These are phyloP conservation scores for Coelastrella sp. DNA, from an alignment of 139 green algal genomes.

Conservation along the genomic window DNA sequence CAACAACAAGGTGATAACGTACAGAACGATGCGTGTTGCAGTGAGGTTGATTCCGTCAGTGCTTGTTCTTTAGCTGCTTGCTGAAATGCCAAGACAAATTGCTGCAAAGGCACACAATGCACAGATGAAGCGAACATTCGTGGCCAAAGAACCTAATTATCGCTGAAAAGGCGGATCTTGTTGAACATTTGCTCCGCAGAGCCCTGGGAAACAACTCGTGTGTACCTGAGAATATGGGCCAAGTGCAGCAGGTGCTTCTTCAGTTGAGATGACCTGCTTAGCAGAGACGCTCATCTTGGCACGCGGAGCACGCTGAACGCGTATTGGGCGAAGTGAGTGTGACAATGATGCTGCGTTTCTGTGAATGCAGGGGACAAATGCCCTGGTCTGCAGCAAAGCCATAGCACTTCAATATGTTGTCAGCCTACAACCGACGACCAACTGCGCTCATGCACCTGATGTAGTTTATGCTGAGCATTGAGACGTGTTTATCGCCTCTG, in stretches of 20 bases:
- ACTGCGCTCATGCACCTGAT: neutral
- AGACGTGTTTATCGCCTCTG: no score
- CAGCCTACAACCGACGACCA: neutral
- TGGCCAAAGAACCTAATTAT: no score
- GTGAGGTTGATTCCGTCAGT: no score
- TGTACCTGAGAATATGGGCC: conserved; percentile 93
- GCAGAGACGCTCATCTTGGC: conserved; percentile 44
- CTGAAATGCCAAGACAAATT: no score
- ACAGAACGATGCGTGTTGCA: no score
- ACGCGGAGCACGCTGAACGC: conserved; percentile 8
- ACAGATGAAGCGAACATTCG: no score
- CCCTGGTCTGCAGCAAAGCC: conserved; percentile 21
- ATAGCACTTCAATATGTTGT: neutral
- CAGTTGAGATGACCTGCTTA: conserved; percentile 70
- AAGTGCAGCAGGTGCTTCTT: conserved; percentile 89
- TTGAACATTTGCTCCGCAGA: no score
- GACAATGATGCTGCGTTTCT: neutral
- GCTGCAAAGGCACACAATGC: no score
- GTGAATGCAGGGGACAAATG: conserved; percentile 23
- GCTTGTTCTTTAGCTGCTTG: no score
- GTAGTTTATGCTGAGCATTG: neutral
- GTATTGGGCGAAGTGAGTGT: neutral
- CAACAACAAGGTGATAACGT: neutral
- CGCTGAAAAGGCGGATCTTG: no score
- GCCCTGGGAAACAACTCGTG: no score